These are phyloP conservation scores for Malus hybrid DNA, from an alignment of 331 rosid species.

Conservation along the genomic window DNA sequence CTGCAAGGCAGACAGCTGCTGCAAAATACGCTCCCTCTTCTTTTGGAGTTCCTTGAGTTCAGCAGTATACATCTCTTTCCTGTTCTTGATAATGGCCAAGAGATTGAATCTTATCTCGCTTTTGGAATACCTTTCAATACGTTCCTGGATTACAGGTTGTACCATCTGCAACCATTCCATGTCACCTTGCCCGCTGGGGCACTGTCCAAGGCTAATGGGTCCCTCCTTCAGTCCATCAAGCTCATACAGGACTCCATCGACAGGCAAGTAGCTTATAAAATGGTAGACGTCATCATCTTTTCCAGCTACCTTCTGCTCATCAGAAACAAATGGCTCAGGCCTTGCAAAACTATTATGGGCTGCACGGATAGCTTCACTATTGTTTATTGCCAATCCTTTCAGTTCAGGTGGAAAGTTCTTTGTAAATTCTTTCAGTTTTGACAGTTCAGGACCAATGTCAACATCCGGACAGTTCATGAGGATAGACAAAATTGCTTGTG, in stretches of 20 bases:
- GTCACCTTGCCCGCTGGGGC: slow-evolving; percentile 80
- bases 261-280: slow-evolving; percentile 90
- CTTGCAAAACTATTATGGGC: slow-evolving; percentile 97
- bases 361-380: slow-evolving; percentile 85
- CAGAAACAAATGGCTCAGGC: slow-evolving; percentile 93
- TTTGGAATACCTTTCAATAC: slow-evolving; percentile 83
- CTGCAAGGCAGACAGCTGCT: slow-evolving; percentile 67
- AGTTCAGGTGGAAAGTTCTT: slow-evolving; percentile 93
- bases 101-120: slow-evolving; percentile 93
- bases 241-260: slow-evolving; percentile 86
- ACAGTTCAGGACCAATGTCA: slow-evolving; percentile 83
- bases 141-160: slow-evolving; percentile 93
- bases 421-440: slow-evolving; percentile 76
- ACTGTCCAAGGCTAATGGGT: slow-evolving; percentile 92
- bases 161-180: slow-evolving; percentile 84
- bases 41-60: slow-evolving; percentile 96
- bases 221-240: slow-evolving; percentile 98
- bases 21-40: slow-evolving; percentile 92
- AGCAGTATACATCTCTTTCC: slow-evolving; percentile 77
- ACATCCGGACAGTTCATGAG: slow-evolving; percentile 80
- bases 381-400: slow-evolving; percentile 93
- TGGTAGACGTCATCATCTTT: slow-evolving; percentile 94
- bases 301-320: slow-evolving; percentile 76
- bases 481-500: slow-evolving; percentile 95
- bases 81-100: slow-evolving; percentile 79